phyloP scores from a whole-genome alignment of 805 yeast genomes.

The Suhomyces tanzawaensis region DNA sequence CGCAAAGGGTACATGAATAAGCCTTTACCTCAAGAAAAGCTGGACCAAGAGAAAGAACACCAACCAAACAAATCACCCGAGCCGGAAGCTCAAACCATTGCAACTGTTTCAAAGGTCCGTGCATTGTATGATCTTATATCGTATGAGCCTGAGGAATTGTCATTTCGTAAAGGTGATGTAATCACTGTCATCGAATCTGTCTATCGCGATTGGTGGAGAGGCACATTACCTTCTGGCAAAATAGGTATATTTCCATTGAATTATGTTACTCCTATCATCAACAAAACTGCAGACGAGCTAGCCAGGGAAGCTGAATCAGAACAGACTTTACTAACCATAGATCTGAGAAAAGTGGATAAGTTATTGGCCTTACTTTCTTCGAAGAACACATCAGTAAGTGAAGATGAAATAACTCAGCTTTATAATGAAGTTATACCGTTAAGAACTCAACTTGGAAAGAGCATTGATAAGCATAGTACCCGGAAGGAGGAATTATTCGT shows the following conservation, averaged over 20 bases:
- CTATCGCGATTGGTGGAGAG: conserved; percentile 95
- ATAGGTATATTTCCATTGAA: conserved; percentile 90
- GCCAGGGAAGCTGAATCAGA: conserved; percentile 51
- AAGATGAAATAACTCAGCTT: conserved; percentile 65
- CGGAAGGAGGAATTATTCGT: conserved; percentile 75
- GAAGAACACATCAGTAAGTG: conserved; percentile 40
- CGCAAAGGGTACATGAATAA: conserved; percentile 29
- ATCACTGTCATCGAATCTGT: conserved; percentile 85
- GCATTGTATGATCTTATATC: conserved; percentile 83
- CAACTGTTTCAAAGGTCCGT: conserved; percentile 61
- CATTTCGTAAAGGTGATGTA: conserved; percentile 83
- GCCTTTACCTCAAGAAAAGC: conserved; percentile 30
- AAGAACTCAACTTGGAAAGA: conserved; percentile 69
- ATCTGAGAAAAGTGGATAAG: conserved; percentile 60
- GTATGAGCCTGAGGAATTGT: conserved; percentile 80
- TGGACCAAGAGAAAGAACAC: conserved; percentile 16
- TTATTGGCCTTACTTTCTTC: conserved; percentile 55
- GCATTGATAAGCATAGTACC: conserved; percentile 74
- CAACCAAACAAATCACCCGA: conserved; percentile 10
- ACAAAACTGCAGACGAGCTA: conserved; percentile 61
- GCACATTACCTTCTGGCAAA: conserved; percentile 69
- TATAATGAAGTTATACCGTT: conserved; percentile 72
- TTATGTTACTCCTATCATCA: conserved; percentile 78
- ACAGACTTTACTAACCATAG: conserved; percentile 49
- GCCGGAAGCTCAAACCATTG: conserved; percentile 32